Conservation (phyloP, 768 basidiomycete species). For the Podaxis sp. region DNA sequence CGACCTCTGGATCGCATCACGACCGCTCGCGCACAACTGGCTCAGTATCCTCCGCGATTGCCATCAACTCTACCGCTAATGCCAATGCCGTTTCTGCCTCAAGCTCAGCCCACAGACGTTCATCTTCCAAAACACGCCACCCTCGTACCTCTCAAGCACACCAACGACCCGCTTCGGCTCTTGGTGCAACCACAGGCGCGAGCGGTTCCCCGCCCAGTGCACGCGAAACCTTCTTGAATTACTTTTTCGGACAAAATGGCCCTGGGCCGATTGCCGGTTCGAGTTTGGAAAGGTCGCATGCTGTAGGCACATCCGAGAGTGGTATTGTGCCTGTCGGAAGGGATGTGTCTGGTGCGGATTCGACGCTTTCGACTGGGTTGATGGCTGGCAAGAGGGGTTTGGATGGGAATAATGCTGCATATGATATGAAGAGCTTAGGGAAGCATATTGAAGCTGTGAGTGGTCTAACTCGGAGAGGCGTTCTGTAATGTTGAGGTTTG, state of each 20-base stretch:
- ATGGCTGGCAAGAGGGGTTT: conserved; percentile 66
- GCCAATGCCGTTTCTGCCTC: conserved; percentile 27
- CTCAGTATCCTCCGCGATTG: conserved; percentile 33
- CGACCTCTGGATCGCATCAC: conserved; percentile 74
- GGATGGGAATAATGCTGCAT: conserved; percentile 82
- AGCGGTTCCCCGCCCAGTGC: conserved; percentile 48
- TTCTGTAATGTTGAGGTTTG: conserved; percentile 12
- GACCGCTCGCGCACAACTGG: conserved; percentile 58
- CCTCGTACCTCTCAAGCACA: conserved; percentile 21
- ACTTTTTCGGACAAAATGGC: conserved; percentile 94
- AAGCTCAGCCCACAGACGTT: conserved; percentile 29
- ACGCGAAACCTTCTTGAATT: conserved; percentile 92
- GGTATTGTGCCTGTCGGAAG: conserved; percentile 54
- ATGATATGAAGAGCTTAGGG: conserved; percentile 98
- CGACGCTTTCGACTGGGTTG: conserved; percentile 53
- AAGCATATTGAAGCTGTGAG: conserved; percentile 97
- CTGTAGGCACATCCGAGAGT: conserved; percentile 10
- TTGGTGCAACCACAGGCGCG: neutral
- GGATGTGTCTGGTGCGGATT: conserved; percentile 60
- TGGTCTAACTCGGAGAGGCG: conserved; percentile 19
- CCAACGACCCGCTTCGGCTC: conserved; percentile 5
- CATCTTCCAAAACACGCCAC: conserved; percentile 35
- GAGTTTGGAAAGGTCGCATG: conserved; percentile 41
- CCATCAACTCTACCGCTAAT: conserved; percentile 22
- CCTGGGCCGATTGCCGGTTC: conserved; percentile 68